Conservation (phyloP, 805 yeast genomes). For the Zygoascus tannicola region DNA sequence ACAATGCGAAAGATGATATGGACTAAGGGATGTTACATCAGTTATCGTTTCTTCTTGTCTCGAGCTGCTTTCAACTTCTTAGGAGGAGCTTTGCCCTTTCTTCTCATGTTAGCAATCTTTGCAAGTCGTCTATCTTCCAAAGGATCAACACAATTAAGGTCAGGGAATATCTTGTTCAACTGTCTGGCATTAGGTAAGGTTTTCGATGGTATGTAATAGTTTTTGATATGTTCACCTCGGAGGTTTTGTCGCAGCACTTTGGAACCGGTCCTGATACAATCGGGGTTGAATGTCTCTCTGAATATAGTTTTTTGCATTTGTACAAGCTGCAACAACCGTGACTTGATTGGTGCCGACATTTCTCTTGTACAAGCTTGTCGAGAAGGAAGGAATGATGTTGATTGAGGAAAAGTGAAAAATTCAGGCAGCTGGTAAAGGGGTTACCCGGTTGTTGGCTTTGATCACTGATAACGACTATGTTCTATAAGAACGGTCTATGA, state of each 20-base stretch:
- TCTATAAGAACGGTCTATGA: no score
- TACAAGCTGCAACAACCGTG: constrained; percentile 20
- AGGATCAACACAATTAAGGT: constrained; percentile 14
- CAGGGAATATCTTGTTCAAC: constrained; percentile 15
- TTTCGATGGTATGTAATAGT: constrained; percentile 25
- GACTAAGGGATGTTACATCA: no score
- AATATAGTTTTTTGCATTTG: constrained; percentile 26
- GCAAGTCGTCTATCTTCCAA: constrained; percentile 14
- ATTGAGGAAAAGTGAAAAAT: background rate
- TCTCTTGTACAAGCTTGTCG: no score
- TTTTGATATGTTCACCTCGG: constrained; percentile 24
- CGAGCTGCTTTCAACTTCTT: constrained; percentile 14
- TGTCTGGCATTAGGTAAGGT: constrained; percentile 10
- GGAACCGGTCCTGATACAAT: constrained; percentile 25
- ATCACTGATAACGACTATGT: background rate
- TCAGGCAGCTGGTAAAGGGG: background rate
- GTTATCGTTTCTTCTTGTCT: background rate
- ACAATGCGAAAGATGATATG: background rate
- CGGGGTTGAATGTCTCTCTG: constrained; percentile 27
- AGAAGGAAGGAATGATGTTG: constrained; percentile 5
- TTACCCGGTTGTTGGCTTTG: background rate
- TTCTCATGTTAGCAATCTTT: constrained; percentile 14
- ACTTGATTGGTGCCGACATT: constrained; percentile 10
- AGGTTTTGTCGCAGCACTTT: constrained; percentile 27
- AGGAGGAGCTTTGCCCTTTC: constrained; percentile 20